Evolutionary conservation across 2,329 filamentous ascomycete genomes (phyloP).

Genomic region (Trichophyton rubrum): DNA sequence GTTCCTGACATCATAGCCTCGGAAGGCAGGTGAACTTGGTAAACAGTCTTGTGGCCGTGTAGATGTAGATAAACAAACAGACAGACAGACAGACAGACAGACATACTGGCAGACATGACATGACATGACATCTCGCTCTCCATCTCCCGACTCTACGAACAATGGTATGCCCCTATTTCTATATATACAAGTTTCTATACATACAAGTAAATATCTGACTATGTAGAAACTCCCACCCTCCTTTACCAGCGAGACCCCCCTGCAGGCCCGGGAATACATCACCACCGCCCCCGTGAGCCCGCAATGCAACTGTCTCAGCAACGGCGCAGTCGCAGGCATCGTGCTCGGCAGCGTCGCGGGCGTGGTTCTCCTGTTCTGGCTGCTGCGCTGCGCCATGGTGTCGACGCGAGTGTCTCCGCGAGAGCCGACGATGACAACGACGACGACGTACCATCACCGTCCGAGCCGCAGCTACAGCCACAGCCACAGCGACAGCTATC

Average conservation of each 20-base stretch:
- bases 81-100: too few species aligned
- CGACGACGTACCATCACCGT: slow-evolving; percentile 13
- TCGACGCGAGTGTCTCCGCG: slow-evolving; percentile 16
- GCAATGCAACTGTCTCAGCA: slow-evolving; percentile 21
- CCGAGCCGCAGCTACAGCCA: slow-evolving; percentile 14
- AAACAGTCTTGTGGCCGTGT: too few species aligned
- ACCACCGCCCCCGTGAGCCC: not conserved
- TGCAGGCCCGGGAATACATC: slow-evolving; percentile 16
- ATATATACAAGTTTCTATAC: too few species aligned
- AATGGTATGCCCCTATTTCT: not conserved
- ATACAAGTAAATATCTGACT: too few species aligned
- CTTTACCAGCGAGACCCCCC: not conserved
- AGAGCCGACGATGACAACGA: slow-evolving; percentile 12
- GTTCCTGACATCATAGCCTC: too few species aligned
- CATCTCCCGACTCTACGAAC: not conserved
- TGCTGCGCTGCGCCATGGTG: slow-evolving; percentile 20
- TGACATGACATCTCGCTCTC: too few species aligned
- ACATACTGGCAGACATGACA: too few species aligned
- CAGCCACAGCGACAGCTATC: not conserved
- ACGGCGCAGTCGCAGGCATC: slow-evolving; percentile 29
- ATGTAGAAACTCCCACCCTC: slow-evolving; percentile 12
- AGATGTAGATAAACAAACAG: too few species aligned
- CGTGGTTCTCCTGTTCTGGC: slow-evolving; percentile 26
- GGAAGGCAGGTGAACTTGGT: too few species aligned
- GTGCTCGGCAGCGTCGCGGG: slow-evolving; percentile 30